phyloP scores from a whole-genome alignment of 495 filamentous ascomycete genomes.

The Oleoguttula mirabilis region DNA sequence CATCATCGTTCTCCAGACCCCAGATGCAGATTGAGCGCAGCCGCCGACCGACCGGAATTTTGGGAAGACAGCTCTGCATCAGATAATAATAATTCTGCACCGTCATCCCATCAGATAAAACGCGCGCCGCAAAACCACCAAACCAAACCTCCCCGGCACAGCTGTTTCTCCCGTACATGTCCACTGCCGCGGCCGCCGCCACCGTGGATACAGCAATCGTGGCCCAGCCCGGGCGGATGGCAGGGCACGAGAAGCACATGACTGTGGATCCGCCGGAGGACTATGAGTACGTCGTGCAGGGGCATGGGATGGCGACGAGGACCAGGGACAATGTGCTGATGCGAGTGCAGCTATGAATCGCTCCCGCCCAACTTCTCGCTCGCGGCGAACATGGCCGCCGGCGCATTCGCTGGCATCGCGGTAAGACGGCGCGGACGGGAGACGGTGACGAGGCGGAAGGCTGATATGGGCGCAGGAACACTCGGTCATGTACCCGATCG shows the following conservation, averaged over 20 bases:
- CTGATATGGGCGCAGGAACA: conserved; percentile 42
- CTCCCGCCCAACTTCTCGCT: conserved; percentile 59
- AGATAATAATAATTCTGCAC: too few species aligned
- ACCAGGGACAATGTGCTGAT: background rate
- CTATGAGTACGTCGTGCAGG: conserved; percentile 26
- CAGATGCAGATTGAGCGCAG: too few species aligned
- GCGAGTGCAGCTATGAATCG: conserved; percentile 47
- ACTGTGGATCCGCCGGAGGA: conserved; percentile 25
- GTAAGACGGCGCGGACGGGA: conserved; percentile 39
- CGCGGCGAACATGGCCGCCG: conserved; percentile 72
- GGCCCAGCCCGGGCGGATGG: conserved; percentile 23
- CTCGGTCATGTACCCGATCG: conserved; percentile 96
- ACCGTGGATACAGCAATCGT: conserved; percentile 12
- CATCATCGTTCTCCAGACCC: too few species aligned
- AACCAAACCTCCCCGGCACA: too few species aligned
- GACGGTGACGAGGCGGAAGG: background rate
- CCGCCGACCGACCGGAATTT: too few species aligned
- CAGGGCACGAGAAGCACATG: conserved; percentile 25
- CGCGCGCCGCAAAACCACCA: too few species aligned
- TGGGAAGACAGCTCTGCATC: too few species aligned
- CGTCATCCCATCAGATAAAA: too few species aligned
- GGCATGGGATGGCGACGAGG: background rate
- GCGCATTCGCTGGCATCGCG: conserved; percentile 93
- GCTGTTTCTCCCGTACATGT: too few species aligned
- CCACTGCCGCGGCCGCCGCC: too few species aligned